Base-by-base conservation (phyloP, 2,329 filamentous ascomycete genomes). In the Chaetomiaceae sp. region DNA sequence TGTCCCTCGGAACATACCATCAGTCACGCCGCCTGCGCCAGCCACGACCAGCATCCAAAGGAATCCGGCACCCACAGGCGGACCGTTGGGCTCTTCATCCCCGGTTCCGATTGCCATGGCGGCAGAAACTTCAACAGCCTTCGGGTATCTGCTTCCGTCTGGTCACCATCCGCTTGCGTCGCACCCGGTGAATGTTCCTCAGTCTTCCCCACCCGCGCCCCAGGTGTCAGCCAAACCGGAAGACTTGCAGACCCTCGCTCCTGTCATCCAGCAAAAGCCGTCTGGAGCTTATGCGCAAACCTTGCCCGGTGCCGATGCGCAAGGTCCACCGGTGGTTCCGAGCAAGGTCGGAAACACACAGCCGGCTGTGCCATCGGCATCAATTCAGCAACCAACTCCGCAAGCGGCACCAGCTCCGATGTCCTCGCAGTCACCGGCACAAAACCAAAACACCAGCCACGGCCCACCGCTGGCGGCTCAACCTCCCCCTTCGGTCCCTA, bases 151-250 rank as follows among this genome's bases (percentile, higher is more conserved):
- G 0, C 3, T 58, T 23, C 53, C 45, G 4, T 5, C 41, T 11
- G 55, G 41, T 10, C 49, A 53, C 14, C 50, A 54, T 29, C 50
- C 56, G 7, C 53, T 54, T 42, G 47, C 11, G 10, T 56, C 50
- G 6, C 47, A 56, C 14, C 56, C 46, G 3, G 53, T 43, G 16
- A 32, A 45, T 20, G 1, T 48, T 14, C 32, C 50, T 3, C 37
- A 32, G 6, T 9, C 45, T 13, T 27, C 42, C n/a, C 29, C 34
- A 10, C 25, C 32, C 4, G 33, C 10, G 20, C 18, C 30, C 2
- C 21, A 33, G 10, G 40, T 3, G 3, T 5, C 48, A 32, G 9
- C 9, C 25, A 43, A 29, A 25, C 23, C 25, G 11, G 33, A 27
- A 14, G 7, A 10, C 14, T 41, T 20, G 14, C 13, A 6, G 11